These are phyloP conservation scores for Aspergillus wentii DNA, from an alignment of 495 filamentous ascomycete species.

Conservation along the genomic window DNA sequence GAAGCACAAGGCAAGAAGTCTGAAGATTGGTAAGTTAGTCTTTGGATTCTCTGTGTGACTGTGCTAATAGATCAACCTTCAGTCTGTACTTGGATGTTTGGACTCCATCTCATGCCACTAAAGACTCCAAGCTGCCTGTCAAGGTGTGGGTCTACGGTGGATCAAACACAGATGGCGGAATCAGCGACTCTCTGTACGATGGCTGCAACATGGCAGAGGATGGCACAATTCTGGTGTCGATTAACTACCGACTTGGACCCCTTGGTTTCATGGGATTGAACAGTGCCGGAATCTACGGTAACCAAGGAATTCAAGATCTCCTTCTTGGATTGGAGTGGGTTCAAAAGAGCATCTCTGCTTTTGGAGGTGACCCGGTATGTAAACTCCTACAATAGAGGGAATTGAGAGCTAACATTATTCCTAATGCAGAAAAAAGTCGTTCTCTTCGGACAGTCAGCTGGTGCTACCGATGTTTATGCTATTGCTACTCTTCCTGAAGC, in stretches of 20 bases:
- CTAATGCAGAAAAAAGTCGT: slow-evolving; percentile 24
- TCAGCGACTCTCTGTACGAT: slow-evolving; percentile 27
- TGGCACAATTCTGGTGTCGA: slow-evolving; percentile 30
- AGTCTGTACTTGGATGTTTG: slow-evolving; percentile 20
- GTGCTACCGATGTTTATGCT: slow-evolving; percentile 25
- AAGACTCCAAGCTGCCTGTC: slow-evolving; percentile 34
- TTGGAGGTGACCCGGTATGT: slow-evolving; percentile 28
- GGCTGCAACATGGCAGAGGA: slow-evolving; percentile 32
- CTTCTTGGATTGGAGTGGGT: slow-evolving; percentile 26
- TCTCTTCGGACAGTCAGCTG: slow-evolving; percentile 37
- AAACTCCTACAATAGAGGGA: background rate
- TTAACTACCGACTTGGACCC: slow-evolving; percentile 35
- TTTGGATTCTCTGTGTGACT: no score
- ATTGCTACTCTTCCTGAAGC: slow-evolving; percentile 30
- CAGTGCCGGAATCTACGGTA: slow-evolving; percentile 22
- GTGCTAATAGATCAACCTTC: slow-evolving; percentile 2
- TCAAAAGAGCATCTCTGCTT: slow-evolving; percentile 22
- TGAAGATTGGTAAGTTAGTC: slow-evolving; percentile 26
- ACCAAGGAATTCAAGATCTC: slow-evolving; percentile 21
- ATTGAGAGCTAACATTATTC: slow-evolving; percentile 2
- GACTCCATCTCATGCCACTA: slow-evolving; percentile 24
- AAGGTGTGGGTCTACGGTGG: slow-evolving; percentile 41
- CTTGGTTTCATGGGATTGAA: slow-evolving; percentile 24
- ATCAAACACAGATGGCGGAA: slow-evolving; percentile 12
- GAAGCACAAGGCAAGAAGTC: slow-evolving; percentile 13